These are phyloP conservation scores for Gossypium stocksii DNA, from an alignment of 345 rosid species.

Conservation along the genomic window DNA sequence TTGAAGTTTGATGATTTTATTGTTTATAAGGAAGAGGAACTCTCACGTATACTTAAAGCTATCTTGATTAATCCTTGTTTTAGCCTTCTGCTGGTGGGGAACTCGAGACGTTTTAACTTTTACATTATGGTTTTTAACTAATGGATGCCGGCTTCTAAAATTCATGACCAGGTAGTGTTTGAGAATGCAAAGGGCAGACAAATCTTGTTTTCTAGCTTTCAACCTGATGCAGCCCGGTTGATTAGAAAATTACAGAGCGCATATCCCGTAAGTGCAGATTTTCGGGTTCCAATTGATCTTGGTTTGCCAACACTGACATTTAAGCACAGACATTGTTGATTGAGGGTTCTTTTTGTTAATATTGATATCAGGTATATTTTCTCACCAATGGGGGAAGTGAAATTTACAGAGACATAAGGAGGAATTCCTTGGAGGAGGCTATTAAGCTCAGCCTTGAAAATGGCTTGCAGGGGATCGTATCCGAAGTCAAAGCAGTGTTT, in stretches of 20 bases:
- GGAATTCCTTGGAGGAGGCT: slow-evolving; percentile 62
- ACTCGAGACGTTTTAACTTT: not conserved
- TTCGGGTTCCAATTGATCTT: too few species aligned
- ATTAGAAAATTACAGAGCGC: slow-evolving; percentile 40
- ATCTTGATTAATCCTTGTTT: slow-evolving; percentile 29
- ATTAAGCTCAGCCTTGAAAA: slow-evolving; percentile 45
- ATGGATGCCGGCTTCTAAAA: not conserved
- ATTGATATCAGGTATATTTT: slow-evolving; percentile 48
- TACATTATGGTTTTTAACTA: not conserved
- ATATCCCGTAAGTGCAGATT: slow-evolving; percentile 42
- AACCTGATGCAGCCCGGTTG: slow-evolving; percentile 58
- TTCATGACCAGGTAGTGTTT: slow-evolving; percentile 38
- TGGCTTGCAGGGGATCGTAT: slow-evolving; percentile 61
- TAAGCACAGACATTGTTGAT: not conserved
- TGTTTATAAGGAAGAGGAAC: slow-evolving; percentile 43
- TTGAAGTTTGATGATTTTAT: slow-evolving; percentile 60
- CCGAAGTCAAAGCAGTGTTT: slow-evolving; percentile 56
- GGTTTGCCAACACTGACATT: too few species aligned
- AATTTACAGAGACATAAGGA: slow-evolving; percentile 43
- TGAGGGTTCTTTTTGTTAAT: not conserved
- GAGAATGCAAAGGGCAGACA: slow-evolving; percentile 38
- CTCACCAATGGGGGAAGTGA: slow-evolving; percentile 65
- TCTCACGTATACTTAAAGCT: slow-evolving; percentile 35
- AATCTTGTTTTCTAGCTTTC: slow-evolving; percentile 59
- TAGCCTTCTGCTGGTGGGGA: not conserved